Evolutionary conservation across 2,329 filamentous ascomycete species (phyloP).

Genomic region (Neofusicoccum umdonicola): DNA sequence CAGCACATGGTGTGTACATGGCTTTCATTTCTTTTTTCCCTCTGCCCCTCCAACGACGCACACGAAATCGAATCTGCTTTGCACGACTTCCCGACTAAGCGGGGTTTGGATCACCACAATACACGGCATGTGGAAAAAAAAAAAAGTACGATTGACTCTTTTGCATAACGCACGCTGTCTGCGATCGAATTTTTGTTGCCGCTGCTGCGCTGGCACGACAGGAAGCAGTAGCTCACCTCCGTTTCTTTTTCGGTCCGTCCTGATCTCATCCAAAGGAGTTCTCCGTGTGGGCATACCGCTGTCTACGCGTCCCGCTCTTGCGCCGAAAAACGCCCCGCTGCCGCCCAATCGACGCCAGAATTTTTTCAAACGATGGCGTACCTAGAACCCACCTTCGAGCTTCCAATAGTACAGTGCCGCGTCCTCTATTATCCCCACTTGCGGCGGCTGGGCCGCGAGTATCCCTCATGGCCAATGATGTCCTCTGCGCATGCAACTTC

Average conservation of each 20-base stretch:
- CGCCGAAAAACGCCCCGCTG: not conserved
- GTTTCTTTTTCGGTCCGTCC: not conserved
- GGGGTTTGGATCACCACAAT: too few species aligned
- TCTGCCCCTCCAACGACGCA: too few species aligned
- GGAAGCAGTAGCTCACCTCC: not conserved
- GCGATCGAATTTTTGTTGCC: not conserved
- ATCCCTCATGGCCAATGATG: not conserved
- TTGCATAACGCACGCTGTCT: too few species aligned
- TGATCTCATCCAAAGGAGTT: not conserved
- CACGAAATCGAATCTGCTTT: too few species aligned
- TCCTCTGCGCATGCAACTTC: not conserved
- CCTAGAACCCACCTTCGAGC: not conserved
- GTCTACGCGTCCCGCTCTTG: not conserved
- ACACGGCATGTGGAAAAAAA: too few species aligned
- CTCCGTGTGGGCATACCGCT: not conserved
- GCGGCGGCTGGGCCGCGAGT: not conserved
- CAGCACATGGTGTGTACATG: too few species aligned
- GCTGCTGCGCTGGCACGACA: not conserved
- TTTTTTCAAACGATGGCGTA: not conserved
- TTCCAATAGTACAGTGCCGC: not conserved
- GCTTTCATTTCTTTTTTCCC: too few species aligned
- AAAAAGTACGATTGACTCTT: too few species aligned
- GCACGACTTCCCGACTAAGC: too few species aligned
- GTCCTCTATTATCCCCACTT: not conserved
- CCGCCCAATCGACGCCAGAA: not conserved